A percentile compares a stretch with the other conserved stretches of the same genome.
Conservation (phyloP, 1,284 basidiomycete genomes). For the Boletus subluridellus region DNA sequence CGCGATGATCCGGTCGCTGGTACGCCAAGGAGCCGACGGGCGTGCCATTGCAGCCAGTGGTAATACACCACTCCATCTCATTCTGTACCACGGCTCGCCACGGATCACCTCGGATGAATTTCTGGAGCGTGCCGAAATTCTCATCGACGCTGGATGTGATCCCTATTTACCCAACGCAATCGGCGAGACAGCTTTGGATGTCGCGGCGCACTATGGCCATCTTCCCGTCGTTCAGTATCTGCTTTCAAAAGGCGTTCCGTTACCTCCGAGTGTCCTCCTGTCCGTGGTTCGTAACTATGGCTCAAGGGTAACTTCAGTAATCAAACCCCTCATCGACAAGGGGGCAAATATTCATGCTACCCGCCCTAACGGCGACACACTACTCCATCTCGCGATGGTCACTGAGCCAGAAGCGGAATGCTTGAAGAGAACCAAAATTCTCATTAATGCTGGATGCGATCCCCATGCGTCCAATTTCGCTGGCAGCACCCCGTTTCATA, state of each 20-base stretch:
- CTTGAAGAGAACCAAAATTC: neutral
- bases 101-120: neutral
- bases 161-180: neutral
- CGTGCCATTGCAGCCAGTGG: neutral
- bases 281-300: too few relatives aligned
- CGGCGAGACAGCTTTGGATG: neutral
- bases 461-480: neutral
- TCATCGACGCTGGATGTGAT: neutral
- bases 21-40: neutral
- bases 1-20: neutral
- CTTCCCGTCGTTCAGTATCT: neutral
- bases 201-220: neutral
- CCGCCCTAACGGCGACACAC: neutral
- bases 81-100: neutral
- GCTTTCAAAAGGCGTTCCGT: neutral
- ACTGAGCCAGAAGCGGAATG: neutral
- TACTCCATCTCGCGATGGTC: neutral
- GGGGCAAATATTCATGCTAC: neutral
- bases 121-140: neutral
- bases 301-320: neutral
- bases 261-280: neutral
- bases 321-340: neutral
- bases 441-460: constrained; percentile 8
- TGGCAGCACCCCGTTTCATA: neutral
- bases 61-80: neutral